Base-by-base conservation (phyloP, 2,329 filamentous ascomycete genomes). In the Emericellopsis atlantica region DNA sequence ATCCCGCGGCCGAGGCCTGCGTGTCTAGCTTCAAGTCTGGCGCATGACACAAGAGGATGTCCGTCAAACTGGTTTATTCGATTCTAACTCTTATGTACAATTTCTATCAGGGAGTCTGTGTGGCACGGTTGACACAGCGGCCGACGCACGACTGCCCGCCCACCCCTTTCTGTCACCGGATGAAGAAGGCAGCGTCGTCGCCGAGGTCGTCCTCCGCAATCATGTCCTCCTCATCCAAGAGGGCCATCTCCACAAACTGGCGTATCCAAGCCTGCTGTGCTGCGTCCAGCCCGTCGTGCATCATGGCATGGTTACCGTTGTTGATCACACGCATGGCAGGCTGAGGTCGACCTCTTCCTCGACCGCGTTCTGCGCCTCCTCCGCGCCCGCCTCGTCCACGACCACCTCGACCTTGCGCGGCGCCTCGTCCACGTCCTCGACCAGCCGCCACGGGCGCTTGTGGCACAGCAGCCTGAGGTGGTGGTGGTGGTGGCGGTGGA, bases 161-260 rank as follows among this genome's bases (percentile, higher is more conserved):
- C n/a, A n/a, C 5, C 18, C 18, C 18, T 5, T 21, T 21, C 5
- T 40, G 14, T 43, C 34, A 40, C 12, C 24, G 37, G 23, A 40
- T 37, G 5, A n/a, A 15, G 15, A 36, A 40, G 15, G 36, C n/a
- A 11, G 33, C 39, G 22, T 41, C 42, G 9, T 43, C 36, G 43
- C 57, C 58, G 32, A 53, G 60, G 42, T 65, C 67, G 33, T 61
- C 66, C 38, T 68, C 66, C 8, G 12, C 26, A 41, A 62, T 56
- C 39, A 66, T 60, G 49, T 74, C 65, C 53, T 76, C 72, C 46
- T 67, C 59, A 48, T 76, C 72, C 29, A 67, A 58, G 40, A 75
- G 58, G 4, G 72, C 72, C 48, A 73, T 62, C 53, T 66, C 65
- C 38, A 76, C 69, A 51, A 76, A 75, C 41, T 65, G 63, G 37